Conservation (phyloP, 2,329 filamentous ascomycete species). For the Lecanicillium sp. region DNA sequence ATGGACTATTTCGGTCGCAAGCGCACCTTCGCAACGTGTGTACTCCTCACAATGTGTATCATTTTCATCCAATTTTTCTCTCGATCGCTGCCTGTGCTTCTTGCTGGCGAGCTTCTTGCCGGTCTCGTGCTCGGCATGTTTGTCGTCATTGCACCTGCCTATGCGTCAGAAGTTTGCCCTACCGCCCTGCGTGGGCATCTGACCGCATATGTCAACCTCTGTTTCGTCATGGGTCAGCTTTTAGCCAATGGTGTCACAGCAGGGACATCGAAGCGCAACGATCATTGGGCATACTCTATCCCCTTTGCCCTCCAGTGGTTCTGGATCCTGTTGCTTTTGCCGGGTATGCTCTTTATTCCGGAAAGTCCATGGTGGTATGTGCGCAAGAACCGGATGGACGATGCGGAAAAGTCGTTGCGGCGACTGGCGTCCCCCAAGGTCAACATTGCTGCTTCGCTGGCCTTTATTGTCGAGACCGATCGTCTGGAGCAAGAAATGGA, state of each 20-base stretch:
- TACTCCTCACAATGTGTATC: slow-evolving; percentile 21
- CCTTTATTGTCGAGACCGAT: slow-evolving; percentile 24
- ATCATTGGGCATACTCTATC: slow-evolving; percentile 27
- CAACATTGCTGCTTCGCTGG: slow-evolving; percentile 11
- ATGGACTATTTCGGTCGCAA: slow-evolving; percentile 26
- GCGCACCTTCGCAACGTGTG: slow-evolving; percentile 45
- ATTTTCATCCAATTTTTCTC: slow-evolving; percentile 26
- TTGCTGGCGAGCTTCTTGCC: slow-evolving; percentile 39
- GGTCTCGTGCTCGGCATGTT: slow-evolving; percentile 35
- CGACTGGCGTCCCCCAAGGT: slow-evolving; percentile 6
- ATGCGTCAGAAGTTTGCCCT: slow-evolving; percentile 36
- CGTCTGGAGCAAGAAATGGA: slow-evolving; percentile 32
- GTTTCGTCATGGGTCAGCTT: slow-evolving; percentile 33
- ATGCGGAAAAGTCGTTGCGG: slow-evolving; percentile 9
- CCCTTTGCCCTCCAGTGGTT: slow-evolving; percentile 28
- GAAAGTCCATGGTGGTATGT: slow-evolving; percentile 30
- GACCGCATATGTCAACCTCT: slow-evolving; percentile 34
- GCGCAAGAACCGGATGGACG: slow-evolving; percentile 21
- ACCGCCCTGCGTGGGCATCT: slow-evolving; percentile 31
- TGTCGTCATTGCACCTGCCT: slow-evolving; percentile 32
- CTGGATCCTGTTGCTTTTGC: slow-evolving; percentile 19
- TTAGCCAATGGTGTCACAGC: slow-evolving; percentile 14
- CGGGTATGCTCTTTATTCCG: slow-evolving; percentile 18
- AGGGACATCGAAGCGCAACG: slow-evolving; percentile 8
- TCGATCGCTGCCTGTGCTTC: slow-evolving; percentile 27